Base-by-base conservation (phyloP, 495 filamentous ascomycete species). In the Xylaria venustula region DNA sequence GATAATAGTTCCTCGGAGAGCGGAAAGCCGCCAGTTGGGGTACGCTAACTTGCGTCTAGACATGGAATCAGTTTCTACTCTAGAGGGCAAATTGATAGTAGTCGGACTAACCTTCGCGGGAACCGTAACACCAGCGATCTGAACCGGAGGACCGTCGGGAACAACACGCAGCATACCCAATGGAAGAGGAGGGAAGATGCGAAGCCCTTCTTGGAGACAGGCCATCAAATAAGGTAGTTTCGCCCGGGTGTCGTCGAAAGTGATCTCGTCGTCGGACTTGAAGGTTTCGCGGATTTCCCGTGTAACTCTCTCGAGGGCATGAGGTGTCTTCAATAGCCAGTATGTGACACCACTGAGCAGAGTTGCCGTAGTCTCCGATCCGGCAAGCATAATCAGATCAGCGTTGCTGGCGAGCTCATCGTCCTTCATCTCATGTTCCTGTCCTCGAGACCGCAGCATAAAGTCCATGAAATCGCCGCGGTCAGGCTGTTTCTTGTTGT, bases 281-380 rank as follows among this genome's bases (percentile, higher is more conserved):
- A 88, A 89, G 0, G 76, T 56, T 2, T 60, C 50, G 0, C 82
- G 76, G 14, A 90, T 79, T 64, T 89, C 86, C 0, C 66, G 60
- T 0, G 73, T 67, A 2, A 85, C 71, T 51, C 71, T 80, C n/a
- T 71, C 60, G n/a, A 85, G 69, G 0, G 72, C 71, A 3, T 69
- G 60, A 0, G 77, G 81, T 41, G 81, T 79, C 2, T 67, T 80
- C 5, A 83, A 60, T 1, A 89, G 71, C 51, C 80, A 77, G 53
- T 81, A 89, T 0, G 81, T 83, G 1, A 75, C 72, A 2, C 78
- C 81, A 1, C 77, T 75, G 19, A 90, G 67, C 1, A 81, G 56
- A 0, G 85, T 85, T 1, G 86, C 85, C 1, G 85, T 85, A 2
- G 87, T 88, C 61, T 89, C 86, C 0, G 79, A 83, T 8, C 85